A percentile compares a stretch with the other conserved stretches of the same genome.
Evolutionary conservation across 2,329 filamentous ascomycete genomes (phyloP).

Genomic region (Epichloe hybrida): DNA sequence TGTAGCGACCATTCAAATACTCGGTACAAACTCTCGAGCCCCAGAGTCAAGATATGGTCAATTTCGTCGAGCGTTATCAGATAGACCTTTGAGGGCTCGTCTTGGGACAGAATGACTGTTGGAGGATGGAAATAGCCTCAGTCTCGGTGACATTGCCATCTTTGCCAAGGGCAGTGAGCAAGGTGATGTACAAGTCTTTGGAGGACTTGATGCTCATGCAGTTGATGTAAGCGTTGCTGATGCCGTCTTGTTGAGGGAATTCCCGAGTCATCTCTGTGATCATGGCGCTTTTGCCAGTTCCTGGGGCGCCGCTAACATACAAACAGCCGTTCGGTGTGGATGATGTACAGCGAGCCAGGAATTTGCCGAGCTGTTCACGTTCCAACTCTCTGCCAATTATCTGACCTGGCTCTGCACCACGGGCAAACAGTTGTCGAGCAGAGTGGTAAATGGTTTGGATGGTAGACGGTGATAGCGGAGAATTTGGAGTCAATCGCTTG

Average conservation of each 20-base stretch:
- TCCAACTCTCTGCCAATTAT: conserved; percentile 66
- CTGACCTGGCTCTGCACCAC: conserved; percentile 59
- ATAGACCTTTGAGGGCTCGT: conserved; percentile 45
- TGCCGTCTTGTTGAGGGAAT: conserved; percentile 33
- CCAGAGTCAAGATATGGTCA: conserved; percentile 80
- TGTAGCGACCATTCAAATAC: conserved; percentile 95
- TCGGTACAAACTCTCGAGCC: conserved; percentile 77
- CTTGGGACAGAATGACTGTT: conserved; percentile 55
- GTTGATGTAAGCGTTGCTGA: conserved; percentile 73
- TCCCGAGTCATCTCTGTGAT: conserved; percentile 64
- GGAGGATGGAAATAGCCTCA: conserved; percentile 54
- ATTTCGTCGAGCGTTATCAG: conserved; percentile 91
- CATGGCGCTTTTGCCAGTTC: conserved; percentile 93
- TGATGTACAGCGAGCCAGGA: conserved; percentile 52
- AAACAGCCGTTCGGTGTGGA: conserved; percentile 61
- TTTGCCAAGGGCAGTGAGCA: conserved; percentile 57
- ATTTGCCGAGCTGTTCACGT: conserved; percentile 50
- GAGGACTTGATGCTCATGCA: conserved; percentile 94
- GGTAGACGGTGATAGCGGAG: conserved; percentile 55
- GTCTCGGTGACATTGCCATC: conserved; percentile 46
- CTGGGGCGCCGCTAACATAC: conserved; percentile 90
- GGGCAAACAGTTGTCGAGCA: conserved; percentile 75
- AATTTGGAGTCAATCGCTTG: conserved; percentile 67
- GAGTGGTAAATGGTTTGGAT: conserved; percentile 71
- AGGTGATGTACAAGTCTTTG: conserved; percentile 67